Evolutionary conservation across 2,329 filamentous ascomycete species (phyloP), one percentile per base, ranked within the genome.

Genomic region (Onygenales sp.): DNA sequence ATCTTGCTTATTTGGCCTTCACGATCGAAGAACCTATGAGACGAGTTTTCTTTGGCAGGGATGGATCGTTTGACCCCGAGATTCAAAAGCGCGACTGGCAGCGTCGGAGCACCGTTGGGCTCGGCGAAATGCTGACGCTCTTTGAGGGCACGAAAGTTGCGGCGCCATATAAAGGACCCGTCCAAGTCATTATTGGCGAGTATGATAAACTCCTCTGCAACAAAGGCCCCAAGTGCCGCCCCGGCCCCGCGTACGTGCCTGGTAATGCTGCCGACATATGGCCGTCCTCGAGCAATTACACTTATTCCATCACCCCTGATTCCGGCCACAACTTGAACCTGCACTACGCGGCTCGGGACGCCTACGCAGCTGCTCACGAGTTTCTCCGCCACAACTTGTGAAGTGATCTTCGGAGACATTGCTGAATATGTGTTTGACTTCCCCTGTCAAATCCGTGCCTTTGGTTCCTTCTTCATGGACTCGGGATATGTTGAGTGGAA

Each of bases 261-360:
- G 53, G 13, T 6, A 31, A 27, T n/a, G 27, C 27, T 10, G 32
- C 41, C 8, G 5, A 8, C 42, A 32, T 53, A 5, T 55, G 43
- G 8, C 54, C 54, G 7, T 44, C 36, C 39, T 41, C 50, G 27
- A 33, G 17, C 5, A 49, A 35, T 9, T 55, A 43, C 35, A 17
- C 51, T 2, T 53, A 53, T 31, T 17, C 10, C 9, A n/a, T 53
- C 13, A 45, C 53, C 41, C 33, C 43, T 17, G 32, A 50, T 14
- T 49, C 36, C 8, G 54, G 54, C 5, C 54, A 55, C 36, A 41
- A 44, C 31, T 14, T 55, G 17, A 55, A 55, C 51, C 5, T 50
- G 11, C 54, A 55, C 44, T 50, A 50, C 27, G 7, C 42, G 14
- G 35, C 50, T 21, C 31, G 32, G 8, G 7, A 52, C 7, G 53